A percentile compares a stretch with the other conserved stretches of the same genome.
Conservation (phyloP, 768 basidiomycete species). For the Trametes sanguinea region DNA sequence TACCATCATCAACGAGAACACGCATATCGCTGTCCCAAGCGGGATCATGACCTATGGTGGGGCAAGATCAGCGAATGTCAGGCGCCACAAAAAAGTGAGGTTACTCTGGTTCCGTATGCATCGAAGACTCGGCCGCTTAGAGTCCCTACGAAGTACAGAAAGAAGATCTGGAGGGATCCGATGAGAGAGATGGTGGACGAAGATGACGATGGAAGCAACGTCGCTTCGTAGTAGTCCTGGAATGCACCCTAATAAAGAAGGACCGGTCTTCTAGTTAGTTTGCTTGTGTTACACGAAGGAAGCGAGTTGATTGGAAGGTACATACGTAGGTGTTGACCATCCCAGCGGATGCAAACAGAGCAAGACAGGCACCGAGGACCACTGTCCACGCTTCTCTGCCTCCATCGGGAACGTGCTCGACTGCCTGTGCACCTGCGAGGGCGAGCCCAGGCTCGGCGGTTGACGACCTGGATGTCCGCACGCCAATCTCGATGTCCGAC, state of each 20-base stretch:
- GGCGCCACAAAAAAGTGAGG: background rate
- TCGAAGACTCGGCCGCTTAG: slow-evolving; percentile 32
- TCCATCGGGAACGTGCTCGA: slow-evolving; percentile 29
- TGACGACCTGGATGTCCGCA: too few relatives aligned
- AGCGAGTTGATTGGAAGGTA: background rate
- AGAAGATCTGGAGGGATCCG: slow-evolving; percentile 32
- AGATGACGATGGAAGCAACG: slow-evolving; percentile 28
- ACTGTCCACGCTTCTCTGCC: slow-evolving; percentile 30
- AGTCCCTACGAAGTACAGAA: slow-evolving; percentile 30
- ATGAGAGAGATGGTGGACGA: slow-evolving; percentile 32
- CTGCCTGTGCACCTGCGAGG: background rate
- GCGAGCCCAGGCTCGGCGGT: too few relatives aligned
- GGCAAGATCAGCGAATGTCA: background rate
- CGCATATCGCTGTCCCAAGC: slow-evolving; percentile 26
- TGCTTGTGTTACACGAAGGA: background rate
- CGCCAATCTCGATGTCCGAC: too few relatives aligned
- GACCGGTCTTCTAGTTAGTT: background rate
- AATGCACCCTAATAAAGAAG: slow-evolving; percentile 29
- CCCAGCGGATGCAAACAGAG: slow-evolving; percentile 26
- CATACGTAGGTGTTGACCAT: slow-evolving; percentile 27
- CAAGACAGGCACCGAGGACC: slow-evolving; percentile 26
- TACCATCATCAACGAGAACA: slow-evolving; percentile 32
- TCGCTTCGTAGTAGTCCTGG: slow-evolving; percentile 32
- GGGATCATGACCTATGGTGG: slow-evolving; percentile 24
- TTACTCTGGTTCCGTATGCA: slow-evolving; percentile 30